Evolutionary conservation across 148 eudicot species (phyloP).

Genomic region (Euryodendron excelsum): DNA sequence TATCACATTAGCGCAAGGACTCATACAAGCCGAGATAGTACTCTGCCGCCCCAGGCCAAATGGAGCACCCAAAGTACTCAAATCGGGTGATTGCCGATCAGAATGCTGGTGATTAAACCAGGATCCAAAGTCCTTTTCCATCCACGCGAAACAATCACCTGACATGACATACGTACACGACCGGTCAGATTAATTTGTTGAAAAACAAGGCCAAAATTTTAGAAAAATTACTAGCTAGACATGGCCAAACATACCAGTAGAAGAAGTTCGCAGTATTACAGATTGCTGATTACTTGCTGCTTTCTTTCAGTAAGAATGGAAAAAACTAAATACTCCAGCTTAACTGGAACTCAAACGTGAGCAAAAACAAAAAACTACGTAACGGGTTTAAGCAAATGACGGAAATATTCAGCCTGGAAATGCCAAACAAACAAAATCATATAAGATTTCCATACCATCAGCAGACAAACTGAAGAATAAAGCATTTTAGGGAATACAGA

Average conservation of each 20-base stretch:
- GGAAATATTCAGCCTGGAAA: slow-evolving; percentile 96
- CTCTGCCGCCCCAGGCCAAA: slow-evolving; percentile 37
- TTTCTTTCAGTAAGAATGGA: slow-evolving; percentile 37
- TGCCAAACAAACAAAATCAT: slow-evolving; percentile 13
- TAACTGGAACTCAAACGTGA: slow-evolving; percentile 38
- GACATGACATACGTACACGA: background rate
- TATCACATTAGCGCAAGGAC: slow-evolving; percentile 35
- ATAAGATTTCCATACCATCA: slow-evolving; percentile 12
- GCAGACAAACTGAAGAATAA: background rate
- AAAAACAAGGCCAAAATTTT: background rate
- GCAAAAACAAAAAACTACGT: slow-evolving; percentile 57
- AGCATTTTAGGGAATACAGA: slow-evolving; percentile 1
- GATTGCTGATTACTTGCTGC: slow-evolving; percentile 34
- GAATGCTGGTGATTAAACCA: slow-evolving; percentile 41
- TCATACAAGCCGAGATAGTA: slow-evolving; percentile 28
- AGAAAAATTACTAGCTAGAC: background rate
- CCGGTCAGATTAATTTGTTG: background rate
- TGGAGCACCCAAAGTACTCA: slow-evolving; percentile 37
- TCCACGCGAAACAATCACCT: slow-evolving; percentile 49
- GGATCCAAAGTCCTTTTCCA: slow-evolving; percentile 67
- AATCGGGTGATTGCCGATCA: slow-evolving; percentile 36
- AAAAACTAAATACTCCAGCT: slow-evolving; percentile 46
- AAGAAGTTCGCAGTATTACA: slow-evolving; percentile 15
- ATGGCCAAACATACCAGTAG: slow-evolving; percentile 33
- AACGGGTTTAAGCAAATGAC: slow-evolving; percentile 90